These are phyloP conservation scores for Psilocybe sp. DNA, from an alignment of 768 basidiomycete species.

Conservation along the genomic window DNA sequence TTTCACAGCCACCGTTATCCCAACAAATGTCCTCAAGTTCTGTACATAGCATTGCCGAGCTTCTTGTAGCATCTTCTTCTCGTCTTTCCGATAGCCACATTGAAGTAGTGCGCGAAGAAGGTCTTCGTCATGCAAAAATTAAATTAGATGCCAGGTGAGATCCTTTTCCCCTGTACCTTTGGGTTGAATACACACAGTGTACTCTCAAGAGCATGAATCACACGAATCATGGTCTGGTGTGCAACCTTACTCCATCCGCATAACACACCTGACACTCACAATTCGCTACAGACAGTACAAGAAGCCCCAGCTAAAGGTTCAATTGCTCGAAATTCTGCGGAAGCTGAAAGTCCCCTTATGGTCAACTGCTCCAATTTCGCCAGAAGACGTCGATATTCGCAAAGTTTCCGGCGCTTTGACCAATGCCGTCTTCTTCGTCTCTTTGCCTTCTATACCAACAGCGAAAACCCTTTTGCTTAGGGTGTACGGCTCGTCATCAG, in stretches of 20 bases:
- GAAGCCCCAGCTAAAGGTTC: constrained; percentile 48
- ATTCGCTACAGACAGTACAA: constrained; percentile 58
- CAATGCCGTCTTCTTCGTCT: constrained; percentile 96
- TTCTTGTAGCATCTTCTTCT: constrained; percentile 28
- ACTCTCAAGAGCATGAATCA: constrained; percentile 22
- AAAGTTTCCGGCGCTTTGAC: constrained; percentile 92
- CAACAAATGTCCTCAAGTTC: constrained; percentile 32
- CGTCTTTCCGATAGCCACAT: constrained; percentile 31
- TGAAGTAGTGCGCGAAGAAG: constrained; percentile 52
- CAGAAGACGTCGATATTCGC: constrained; percentile 55
- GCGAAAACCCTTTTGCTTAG: constrained; percentile 78
- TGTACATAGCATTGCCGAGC: constrained; percentile 28
- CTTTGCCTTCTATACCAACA: constrained; percentile 52
- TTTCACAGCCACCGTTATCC: constrained; percentile 11
- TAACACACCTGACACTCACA: constrained; percentile 14
- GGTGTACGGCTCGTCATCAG: constrained; percentile 88
- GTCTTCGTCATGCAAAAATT: constrained; percentile 53
- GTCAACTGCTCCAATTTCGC: constrained; percentile 42
- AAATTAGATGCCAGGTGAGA: constrained; percentile 72
- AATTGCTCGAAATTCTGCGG: constrained; percentile 54
- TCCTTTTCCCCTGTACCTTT: constrained; percentile 22
- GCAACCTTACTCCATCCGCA: constrained; percentile 21
- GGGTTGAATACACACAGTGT: constrained; percentile 30
- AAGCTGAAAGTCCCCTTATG: constrained; percentile 59
- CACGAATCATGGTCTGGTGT: constrained; percentile 28